Percentiles rank a stretch among this genome's conserved stretches.
Conservation (phyloP, 768 basidiomycete genomes). For the Mycena alexandri region DNA sequence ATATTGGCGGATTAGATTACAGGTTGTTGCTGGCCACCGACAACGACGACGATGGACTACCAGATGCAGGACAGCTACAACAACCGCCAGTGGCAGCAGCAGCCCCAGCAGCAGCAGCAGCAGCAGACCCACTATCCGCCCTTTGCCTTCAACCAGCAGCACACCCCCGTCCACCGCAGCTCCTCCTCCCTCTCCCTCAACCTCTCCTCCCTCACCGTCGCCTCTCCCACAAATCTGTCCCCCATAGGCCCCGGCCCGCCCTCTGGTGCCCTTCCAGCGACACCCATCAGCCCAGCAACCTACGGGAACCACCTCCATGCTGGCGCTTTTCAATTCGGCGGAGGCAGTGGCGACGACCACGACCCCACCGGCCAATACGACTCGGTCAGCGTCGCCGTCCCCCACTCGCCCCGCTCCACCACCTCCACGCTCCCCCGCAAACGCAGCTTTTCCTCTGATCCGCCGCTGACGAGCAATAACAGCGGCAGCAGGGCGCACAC, state of each 20-base stretch:
- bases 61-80: constrained; percentile 19
- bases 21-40: constrained; percentile 3
- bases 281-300: constrained; percentile 51
- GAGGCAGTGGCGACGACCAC: constrained; percentile 4
- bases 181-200: constrained; percentile 68
- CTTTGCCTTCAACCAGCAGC: constrained; percentile 45
- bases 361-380: constrained; percentile 23
- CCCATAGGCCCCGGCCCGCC: constrained; percentile 69
- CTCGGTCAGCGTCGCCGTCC: constrained; percentile 46
- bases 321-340: constrained; percentile 59
- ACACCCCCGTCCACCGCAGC: constrained; percentile 40
- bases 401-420: constrained; percentile 62
- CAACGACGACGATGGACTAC: neutral
- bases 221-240: constrained; percentile 75
- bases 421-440: constrained; percentile 73
- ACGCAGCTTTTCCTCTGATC: constrained; percentile 70
- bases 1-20: constrained; percentile 12
- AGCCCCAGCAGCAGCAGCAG: constrained; percentile 44
- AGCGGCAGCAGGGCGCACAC: constrained; percentile 37
- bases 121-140: constrained; percentile 46
- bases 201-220: constrained; percentile 73
- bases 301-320: constrained; percentile 54
- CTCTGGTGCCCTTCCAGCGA: constrained; percentile 46
- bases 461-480: constrained; percentile 41
- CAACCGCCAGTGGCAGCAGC: constrained; percentile 48